Evolutionary conservation across 495 filamentous ascomycete genomes (phyloP), one percentile per base, ranked within the genome.

Genomic region (Hypoxylon lienhwacheense): DNA sequence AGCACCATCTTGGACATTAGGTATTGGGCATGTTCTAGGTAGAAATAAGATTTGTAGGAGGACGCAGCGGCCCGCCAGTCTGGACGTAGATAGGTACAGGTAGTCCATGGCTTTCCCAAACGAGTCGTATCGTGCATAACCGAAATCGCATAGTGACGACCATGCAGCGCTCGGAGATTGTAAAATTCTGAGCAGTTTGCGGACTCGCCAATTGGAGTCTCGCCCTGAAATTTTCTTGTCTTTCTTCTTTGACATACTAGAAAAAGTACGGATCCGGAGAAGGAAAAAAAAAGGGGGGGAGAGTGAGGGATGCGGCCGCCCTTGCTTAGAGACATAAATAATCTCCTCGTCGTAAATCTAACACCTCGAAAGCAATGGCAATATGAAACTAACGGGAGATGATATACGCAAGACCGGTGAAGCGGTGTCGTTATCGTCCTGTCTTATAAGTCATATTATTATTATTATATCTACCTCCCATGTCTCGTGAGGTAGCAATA

Each of bases 41-140:
- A 15, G 25, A 25, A 43, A 49, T 37, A 12, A 19, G 31, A 57
- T 50, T 17, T 25, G 46, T 33, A 52, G 41, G 34, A 29, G 39
- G 40, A 21, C 26, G 14, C 11, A 37, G 26, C 12, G 42, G 32
- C 26, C n/a, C 31, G 17, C 10, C 25, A 11, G 11, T 26, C 34
- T 43, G 36, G 52, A 43, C 28, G 15, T 35, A 15, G 19, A n/a
- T 26, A 26, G 8, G 5, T 26, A 26, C 24, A 26, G 24, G 24
- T 19, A 37, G 16, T 19, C 28, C 31, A 22, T 43, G 11, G 47
- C 35, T 46, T 44, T 50, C 34, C 48, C 34, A 47, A 49, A 53
- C 21, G 17, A 44, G 44, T 45, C 36, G 49, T 37, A 22, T 37
- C 42, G 42, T 53, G 48, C 55, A 59, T 59, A 59, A 42, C 36